Evolutionary conservation across 2,329 filamentous ascomycete genomes (phyloP), one percentile per base, ranked within the genome.

Genomic region (Ceratocystis ficicola): DNA sequence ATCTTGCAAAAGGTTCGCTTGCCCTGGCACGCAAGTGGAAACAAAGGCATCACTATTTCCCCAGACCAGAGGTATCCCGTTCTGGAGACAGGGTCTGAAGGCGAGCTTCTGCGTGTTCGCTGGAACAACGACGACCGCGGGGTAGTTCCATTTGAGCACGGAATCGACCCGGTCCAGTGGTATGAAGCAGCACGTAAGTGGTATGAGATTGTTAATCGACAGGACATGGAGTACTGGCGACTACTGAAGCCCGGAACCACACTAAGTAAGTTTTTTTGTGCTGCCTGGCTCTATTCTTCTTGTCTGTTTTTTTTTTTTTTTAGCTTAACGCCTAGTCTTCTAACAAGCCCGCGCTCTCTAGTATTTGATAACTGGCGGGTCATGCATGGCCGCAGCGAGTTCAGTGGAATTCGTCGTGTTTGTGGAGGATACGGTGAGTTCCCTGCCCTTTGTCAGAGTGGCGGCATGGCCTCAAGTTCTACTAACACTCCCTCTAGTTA

Each of bases 311-410:
- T 7, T 36, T n/a, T n/a, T 44, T 52, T 66, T 32, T 68, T 75
- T n/a, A 72, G 17, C 12, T 28, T 61, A 52, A 64, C 36, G 20
- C 30, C 36, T 15, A n/a, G 0, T 41, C 36, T 41, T 41, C 36
- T 41, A 41, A 41, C 36, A 41, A 41, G 36, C 36, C 12, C 10
- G 36, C 36, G 4, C 36, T 46, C 44, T 6, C 10, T 70, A 89
- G 88, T 97, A 60, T 96, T 99, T 74, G 90, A 99, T 73, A 97
- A 99, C 72, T 96, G 93, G 91, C 83, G 94, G 67, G 88, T 96
- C 44, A 77, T 97, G 70, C 94, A 99, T 75, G 94, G 93, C 0
- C 81, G 94, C 70, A 86, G 86, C 63, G 83, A 83, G 0, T 99
- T 97, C 72, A 87, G 86, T 5, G 94, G 94, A 1, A 85, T 88